Base-by-base conservation (phyloP, 73 alveolate genomes). In the Tetrahymena elliotti region DNA sequence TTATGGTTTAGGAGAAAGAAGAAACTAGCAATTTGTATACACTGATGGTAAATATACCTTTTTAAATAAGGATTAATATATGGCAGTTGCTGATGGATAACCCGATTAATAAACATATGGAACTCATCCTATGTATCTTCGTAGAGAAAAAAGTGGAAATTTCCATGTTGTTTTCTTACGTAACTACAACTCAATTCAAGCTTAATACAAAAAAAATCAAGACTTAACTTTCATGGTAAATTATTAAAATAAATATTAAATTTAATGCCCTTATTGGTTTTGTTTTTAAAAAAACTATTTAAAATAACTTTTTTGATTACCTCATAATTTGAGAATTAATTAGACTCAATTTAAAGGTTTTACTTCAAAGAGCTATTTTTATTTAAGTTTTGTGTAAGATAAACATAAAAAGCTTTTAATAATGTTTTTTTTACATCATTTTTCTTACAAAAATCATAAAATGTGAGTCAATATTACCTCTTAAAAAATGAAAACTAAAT, bases 1-100 rank as follows among this genome's bases (percentile, higher is more conserved):
- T 22, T 93, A 93, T 52, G 96, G 96, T 33, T 84, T 94, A 53
- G 96, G 96, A 11, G 93, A 94, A 38, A 94, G 96, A 82, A 94
- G 96, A 88, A 94, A 38, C 18, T 36, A 88, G 47, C 52, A 84
- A 33, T 53, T 94, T 22, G 84, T 47, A 22, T 84, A 84, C 6
- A 88, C 92, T 33, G 33, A 92, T 34, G 96, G 96, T 20, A 41
- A 88, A 33, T 94, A 94, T 41, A 94, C 96, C 18, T 84, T 94
- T 33, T 94, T 94, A 93, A 94, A 94, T 16, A 94, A 94, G 92
- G 96, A 94, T 88, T 84, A 68, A 52, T 94, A 47, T 88, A 93
- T 83, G 41, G 83, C 47, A 24, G 33, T 68, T 27, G 83, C 93
- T 33, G 24, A 39, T 88, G 96, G 95, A 4, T 0, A 52, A 33